Conservation (phyloP, 257 asterid genomes). For the Voacanga thouarsii region DNA sequence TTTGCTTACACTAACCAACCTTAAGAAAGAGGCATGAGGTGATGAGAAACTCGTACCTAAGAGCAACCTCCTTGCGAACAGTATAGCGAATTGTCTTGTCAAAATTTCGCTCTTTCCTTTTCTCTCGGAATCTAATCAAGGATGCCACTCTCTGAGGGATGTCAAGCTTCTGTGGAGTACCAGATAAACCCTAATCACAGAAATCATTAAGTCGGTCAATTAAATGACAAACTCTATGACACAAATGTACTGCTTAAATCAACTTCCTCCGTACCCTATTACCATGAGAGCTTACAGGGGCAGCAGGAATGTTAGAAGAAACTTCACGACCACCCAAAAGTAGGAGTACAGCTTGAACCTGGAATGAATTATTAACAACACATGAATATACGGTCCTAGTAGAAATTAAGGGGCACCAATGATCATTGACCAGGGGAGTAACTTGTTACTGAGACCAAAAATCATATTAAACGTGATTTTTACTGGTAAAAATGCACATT, state of each 20-base stretch:
- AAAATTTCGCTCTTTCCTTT: constrained; percentile 71
- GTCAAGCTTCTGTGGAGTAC: constrained; percentile 54
- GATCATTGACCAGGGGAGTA: neutral
- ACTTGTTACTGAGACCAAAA: neutral
- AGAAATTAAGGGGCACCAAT: neutral
- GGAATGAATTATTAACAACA: constrained; percentile 22
- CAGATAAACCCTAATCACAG: constrained; percentile 38
- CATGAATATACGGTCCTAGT: neutral
- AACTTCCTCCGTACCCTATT: constrained; percentile 44
- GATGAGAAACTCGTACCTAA: constrained; percentile 37
- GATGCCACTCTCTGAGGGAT: constrained; percentile 70
- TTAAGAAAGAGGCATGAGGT: neutral
- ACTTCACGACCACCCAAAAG: constrained; percentile 75
- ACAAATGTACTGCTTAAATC: constrained; percentile 1
- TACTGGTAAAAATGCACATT: neutral
- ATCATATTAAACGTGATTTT: neutral
- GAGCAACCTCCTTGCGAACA: constrained; percentile 81
- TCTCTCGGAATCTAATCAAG: constrained; percentile 65
- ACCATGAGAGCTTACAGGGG: constrained; percentile 39
- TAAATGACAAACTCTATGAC: neutral
- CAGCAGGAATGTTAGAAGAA: constrained; percentile 48
- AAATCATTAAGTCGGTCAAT: neutral
- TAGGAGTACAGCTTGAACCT: constrained; percentile 85
- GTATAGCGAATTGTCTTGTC: constrained; percentile 80
- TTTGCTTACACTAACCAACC: neutral